Conservation (phyloP, 768 basidiomycete genomes). For the Russula sp. region DNA sequence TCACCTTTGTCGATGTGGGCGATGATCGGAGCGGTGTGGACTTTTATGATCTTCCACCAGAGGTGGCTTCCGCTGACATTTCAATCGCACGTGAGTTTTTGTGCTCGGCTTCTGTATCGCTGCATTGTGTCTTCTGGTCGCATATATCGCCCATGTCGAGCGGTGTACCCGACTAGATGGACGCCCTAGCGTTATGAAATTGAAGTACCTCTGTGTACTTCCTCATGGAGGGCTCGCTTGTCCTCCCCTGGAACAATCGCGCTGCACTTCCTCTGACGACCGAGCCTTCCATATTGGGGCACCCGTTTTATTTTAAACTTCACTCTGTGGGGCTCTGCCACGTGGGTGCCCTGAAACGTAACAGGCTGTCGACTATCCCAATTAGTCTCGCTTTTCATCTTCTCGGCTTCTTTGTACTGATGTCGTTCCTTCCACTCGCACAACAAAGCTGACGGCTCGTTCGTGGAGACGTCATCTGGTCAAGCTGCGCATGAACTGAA, state of each 20-base stretch:
- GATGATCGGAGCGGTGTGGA: slow-evolving; percentile 14
- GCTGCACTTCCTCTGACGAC: not conserved
- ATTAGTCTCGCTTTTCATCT: slow-evolving; percentile 3
- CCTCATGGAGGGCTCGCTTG: too few relatives aligned
- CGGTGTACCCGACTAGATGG: not conserved
- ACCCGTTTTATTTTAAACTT: not conserved
- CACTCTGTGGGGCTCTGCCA: not conserved
- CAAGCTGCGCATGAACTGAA: slow-evolving; percentile 72
- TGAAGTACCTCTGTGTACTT: not conserved
- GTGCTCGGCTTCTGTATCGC: slow-evolving; percentile 5
- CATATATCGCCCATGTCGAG: not conserved
- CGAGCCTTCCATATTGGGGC: slow-evolving; percentile 5
- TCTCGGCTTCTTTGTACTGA: slow-evolving; percentile 4
- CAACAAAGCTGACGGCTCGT: slow-evolving; percentile 60
- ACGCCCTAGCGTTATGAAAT: not conserved
- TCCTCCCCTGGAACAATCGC: not conserved
- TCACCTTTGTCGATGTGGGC: slow-evolving; percentile 17
- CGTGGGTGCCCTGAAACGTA: slow-evolving; percentile 10
- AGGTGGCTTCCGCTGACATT: slow-evolving; percentile 29
- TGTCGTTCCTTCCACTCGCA: slow-evolving; percentile 1
- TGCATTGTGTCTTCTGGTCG: not conserved
- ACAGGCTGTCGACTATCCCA: not conserved
- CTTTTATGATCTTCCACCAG: slow-evolving; percentile 25
- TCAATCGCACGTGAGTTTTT: slow-evolving; percentile 29
- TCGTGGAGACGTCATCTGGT: slow-evolving; percentile 74